Base-by-base conservation (phyloP, 345 rosid genomes). In the Salix suchowensis region DNA sequence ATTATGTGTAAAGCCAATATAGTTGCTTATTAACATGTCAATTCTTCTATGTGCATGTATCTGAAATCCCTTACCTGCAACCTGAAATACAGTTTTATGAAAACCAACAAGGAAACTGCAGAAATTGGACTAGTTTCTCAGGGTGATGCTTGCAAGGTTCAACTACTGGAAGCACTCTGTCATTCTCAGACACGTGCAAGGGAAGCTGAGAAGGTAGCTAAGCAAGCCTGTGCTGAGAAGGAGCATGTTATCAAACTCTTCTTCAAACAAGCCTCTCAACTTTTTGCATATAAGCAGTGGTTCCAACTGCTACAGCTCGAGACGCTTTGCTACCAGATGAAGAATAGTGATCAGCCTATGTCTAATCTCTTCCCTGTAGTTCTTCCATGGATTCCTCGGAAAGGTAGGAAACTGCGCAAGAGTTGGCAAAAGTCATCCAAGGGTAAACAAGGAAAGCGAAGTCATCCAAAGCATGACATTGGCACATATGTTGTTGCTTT, bases 131-230 rank as follows among this genome's bases (percentile, higher is more conserved):
- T 40, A 71, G 76, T 72, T 74, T 48, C 84, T 6, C 91, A 89
- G 78, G 52, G 79, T 65, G 92, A 83, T 66, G 82, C 92, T 65
- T 83, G 87, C 82, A 96, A 91, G 82, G 84, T 91, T 32, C 86
- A 88, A 89, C 86, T 96, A 15, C 72, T 96, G 78, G 98, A 94
- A 84, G 99, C 99, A 40, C 86, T 96, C 36, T 50, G 97, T 40
- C 97, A 85, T 78, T 96, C 99, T 54, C 99, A 96, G 85, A 92
- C 99, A 15, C 91, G 99, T 26, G 98, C 99, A 40, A 91, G 99
- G 81, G 94, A 96, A 85, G 98, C 99, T 5, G 99, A 96, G 82
- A 89, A 86, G 65, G 91, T 91, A 65, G 99, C 96, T n/a, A 83
- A 88, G 84, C 88, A 87, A 79, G 97, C 89, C 7, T 74, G 81